Percentiles rank a stretch among this genome's conserved stretches.
These are phyloP conservation scores for Penicillium capsulatum DNA, from an alignment of 2,329 filamentous ascomycete genomes.

Conservation along the genomic window DNA sequence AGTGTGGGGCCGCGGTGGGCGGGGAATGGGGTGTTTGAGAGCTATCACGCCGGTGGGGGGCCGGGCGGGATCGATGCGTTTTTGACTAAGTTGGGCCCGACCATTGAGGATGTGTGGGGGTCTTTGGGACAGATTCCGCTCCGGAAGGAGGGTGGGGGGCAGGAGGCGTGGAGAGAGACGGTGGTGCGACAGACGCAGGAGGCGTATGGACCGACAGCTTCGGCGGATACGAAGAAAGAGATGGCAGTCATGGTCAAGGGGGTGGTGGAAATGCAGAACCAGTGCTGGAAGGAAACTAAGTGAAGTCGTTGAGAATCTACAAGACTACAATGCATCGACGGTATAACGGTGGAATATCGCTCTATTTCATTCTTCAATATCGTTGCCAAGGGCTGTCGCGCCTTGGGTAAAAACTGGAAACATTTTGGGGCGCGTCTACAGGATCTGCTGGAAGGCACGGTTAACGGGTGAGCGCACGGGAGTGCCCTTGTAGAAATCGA, in stretches of 20 bases:
- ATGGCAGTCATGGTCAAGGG: conserved; percentile 28
- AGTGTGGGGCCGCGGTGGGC: conserved; percentile 55
- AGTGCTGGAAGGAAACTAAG: neutral
- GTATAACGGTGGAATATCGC: conserved; percentile 11
- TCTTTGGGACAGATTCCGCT: conserved; percentile 40
- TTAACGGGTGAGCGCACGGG: conserved; percentile 93
- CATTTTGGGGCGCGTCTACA: conserved; percentile 53
- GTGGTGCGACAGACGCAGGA: conserved; percentile 46
- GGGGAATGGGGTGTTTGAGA: conserved; percentile 55
- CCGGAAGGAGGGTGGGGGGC: conserved; percentile 27
- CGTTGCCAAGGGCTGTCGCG: conserved; percentile 22
- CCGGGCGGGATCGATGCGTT: conserved; percentile 51
- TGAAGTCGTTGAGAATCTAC: no score
- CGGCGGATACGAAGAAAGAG: conserved; percentile 16
- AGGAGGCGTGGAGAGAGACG: conserved; percentile 43
- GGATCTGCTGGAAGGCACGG: conserved; percentile 95
- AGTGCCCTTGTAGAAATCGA: conserved; percentile 96
- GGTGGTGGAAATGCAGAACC: conserved; percentile 23
- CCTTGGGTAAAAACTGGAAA: conserved; percentile 26
- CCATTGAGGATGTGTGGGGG: conserved; percentile 53
- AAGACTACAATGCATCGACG: no score
- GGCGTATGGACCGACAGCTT: conserved; percentile 41
- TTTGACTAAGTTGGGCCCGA: conserved; percentile 54
- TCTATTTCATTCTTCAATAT: conserved; percentile 26
- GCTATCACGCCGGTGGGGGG: conserved; percentile 57